Conservation (phyloP, 106 monocot species). For the Gastrodia elata region DNA sequence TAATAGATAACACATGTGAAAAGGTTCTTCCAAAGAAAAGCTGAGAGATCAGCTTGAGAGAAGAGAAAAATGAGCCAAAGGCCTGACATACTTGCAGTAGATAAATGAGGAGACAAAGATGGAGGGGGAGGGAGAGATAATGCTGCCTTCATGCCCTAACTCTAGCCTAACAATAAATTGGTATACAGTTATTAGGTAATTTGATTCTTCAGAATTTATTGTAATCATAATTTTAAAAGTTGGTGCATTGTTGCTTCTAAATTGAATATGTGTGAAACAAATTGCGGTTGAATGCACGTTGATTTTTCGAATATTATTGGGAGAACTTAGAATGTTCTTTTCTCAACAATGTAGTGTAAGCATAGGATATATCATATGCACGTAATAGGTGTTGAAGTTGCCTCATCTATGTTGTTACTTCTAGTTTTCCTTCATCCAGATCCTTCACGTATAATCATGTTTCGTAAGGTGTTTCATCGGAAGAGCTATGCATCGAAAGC, state of each 20-base stretch:
- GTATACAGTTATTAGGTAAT: slow-evolving; percentile 2
- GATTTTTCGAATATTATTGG: not conserved
- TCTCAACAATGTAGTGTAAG: not conserved
- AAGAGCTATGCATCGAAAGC: too few species aligned
- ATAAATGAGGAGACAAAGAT: too few species aligned
- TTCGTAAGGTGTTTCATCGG: not conserved
- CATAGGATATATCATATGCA: not conserved
- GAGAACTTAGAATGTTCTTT: too few species aligned
- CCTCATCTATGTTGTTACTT: not conserved
- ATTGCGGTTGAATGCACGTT: not conserved
- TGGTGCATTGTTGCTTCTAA: not conserved
- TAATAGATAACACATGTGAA: too few species aligned
- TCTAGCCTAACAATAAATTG: too few species aligned
- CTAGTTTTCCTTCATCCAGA: not conserved
- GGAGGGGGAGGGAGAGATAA: too few species aligned
- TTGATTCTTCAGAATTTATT: not conserved
- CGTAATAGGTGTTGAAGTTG: not conserved
- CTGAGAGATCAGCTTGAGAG: too few species aligned
- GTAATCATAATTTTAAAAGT: not conserved
- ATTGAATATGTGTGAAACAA: not conserved
- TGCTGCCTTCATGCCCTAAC: too few species aligned
- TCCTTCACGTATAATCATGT: not conserved
- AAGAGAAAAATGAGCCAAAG: too few species aligned
- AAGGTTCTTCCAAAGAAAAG: too few species aligned
- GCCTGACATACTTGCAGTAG: too few species aligned